These are phyloP conservation scores for Leucosporidium creatinivorum DNA, from an alignment of 768 basidiomycete species.

Conservation along the genomic window DNA sequence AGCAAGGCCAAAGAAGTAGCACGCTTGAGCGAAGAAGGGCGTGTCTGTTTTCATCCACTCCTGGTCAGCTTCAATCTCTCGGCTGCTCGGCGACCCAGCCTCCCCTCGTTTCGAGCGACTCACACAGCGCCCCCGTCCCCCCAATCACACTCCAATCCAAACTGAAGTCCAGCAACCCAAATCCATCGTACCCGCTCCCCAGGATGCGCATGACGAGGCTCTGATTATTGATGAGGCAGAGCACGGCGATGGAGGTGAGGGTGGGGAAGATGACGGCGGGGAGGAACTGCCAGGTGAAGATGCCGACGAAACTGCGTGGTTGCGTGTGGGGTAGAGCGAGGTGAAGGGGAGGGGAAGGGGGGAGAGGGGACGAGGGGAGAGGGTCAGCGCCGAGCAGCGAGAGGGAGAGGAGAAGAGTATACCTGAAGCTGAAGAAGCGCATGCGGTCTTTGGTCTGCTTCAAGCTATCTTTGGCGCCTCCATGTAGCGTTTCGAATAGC, in stretches of 20 bases:
- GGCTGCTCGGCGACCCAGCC: no score
- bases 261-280: slow-evolving; percentile 36
- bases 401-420: no score
- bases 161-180: slow-evolving; percentile 36
- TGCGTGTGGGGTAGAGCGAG: not conserved
- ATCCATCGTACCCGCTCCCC: slow-evolving; percentile 37
- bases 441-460: slow-evolving; percentile 31
- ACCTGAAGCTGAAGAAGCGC: slow-evolving; percentile 33
- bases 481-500: slow-evolving; percentile 39
- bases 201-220: slow-evolving; percentile 28
- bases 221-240: slow-evolving; percentile 30
- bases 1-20: slow-evolving; percentile 36
- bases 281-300: slow-evolving; percentile 39
- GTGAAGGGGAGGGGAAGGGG: slow-evolving; percentile 1
- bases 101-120: no score
- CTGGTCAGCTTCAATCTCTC: no score
- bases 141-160: slow-evolving; percentile 41
- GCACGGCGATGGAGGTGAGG: slow-evolving; percentile 35
- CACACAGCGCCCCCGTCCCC: slow-evolving; percentile 21
- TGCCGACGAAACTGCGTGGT: slow-evolving; percentile 22
- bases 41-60: slow-evolving; percentile 22
- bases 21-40: slow-evolving; percentile 34
- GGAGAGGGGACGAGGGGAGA: not conserved
- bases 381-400: no score
- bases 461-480: slow-evolving; percentile 22